Conservation (phyloP, 768 basidiomycete genomes). For the Megacollybia marginata region DNA sequence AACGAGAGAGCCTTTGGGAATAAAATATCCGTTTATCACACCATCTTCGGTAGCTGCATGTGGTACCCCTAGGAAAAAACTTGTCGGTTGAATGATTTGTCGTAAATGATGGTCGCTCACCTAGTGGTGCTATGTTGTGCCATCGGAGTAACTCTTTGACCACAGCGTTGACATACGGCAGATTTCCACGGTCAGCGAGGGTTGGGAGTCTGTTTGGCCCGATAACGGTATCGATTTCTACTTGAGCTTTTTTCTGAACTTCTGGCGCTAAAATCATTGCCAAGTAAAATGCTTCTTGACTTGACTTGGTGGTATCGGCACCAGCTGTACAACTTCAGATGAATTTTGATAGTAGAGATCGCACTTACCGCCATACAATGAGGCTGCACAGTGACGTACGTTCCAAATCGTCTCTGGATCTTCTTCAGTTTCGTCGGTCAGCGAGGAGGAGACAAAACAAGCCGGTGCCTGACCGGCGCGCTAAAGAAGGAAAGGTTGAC, state of each 20-base stretch:
- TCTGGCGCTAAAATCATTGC: slow-evolving; percentile 40
- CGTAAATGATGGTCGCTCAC: slow-evolving; percentile 10
- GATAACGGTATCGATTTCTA: slow-evolving; percentile 40
- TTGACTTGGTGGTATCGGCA: slow-evolving; percentile 43
- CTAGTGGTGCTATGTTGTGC: slow-evolving; percentile 39
- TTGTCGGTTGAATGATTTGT: slow-evolving; percentile 6
- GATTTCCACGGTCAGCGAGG: slow-evolving; percentile 30
- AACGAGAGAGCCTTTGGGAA: slow-evolving; percentile 33
- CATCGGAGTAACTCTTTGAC: slow-evolving; percentile 43
- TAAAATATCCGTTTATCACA: slow-evolving; percentile 33
- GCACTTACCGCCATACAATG: slow-evolving; percentile 35
- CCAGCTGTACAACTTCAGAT: slow-evolving; percentile 23
- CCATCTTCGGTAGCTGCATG: slow-evolving; percentile 37
- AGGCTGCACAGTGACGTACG: slow-evolving; percentile 35
- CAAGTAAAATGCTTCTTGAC: slow-evolving; percentile 39
- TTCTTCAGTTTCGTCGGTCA: slow-evolving; percentile 27
- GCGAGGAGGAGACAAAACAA: slow-evolving; percentile 35
- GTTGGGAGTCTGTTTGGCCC: slow-evolving; percentile 29
- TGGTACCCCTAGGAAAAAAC: slow-evolving; percentile 21
- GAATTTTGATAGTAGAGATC: background rate
- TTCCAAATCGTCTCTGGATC: slow-evolving; percentile 27
- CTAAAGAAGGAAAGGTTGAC: slow-evolving; percentile 14
- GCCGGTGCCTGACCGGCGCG: slow-evolving; percentile 31
- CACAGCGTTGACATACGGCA: slow-evolving; percentile 43
- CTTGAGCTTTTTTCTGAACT: slow-evolving; percentile 44